Base-by-base conservation (phyloP, 345 rosid genomes). In the Bruguiera gymnorhiza region DNA sequence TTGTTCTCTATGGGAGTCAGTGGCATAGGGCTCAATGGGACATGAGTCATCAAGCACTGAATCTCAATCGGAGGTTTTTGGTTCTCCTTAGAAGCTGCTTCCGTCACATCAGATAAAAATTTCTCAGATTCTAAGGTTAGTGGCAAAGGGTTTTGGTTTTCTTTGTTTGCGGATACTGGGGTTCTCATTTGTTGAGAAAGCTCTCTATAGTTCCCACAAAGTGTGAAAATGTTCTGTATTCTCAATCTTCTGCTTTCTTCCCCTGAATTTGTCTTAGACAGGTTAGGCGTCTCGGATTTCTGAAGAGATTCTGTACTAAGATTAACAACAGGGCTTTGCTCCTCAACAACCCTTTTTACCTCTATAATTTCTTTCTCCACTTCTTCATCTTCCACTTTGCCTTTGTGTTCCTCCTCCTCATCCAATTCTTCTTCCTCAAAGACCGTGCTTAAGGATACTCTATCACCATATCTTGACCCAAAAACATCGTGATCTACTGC, bases 131-230 rank as follows among this genome's bases (percentile, higher is more conserved):
- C 75, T 29, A 8, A 23, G 0, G 27, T 46, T 65, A 70, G 21
- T 55, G 31, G 39, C n/a, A 50, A 19, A 54, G 20, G 15, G 30
- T 62, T 71, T 19, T 26, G 57, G 63, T 67, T 61, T 63, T 67
- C 76, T 65, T 76, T 75, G 60, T 69, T 58, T 26, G 70, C 70
- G 72, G 71, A 75, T 46, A 64, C 36, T 39, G 85, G 89, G 20
- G 82, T 82, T 65, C 75, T 85, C 24, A 37, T 63, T 58, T 89
- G 86, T 52, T 91, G 95, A 69, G 82, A 84, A 19, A 94, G 80
- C 86, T 95, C 97, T 77, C 99, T 86, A 65, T 92, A 80, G 83
- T 92, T 92, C 32, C 99, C 99, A 67, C 99, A 95, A 10, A 95
- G 96, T 1, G 97, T 89, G 69, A 95, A 95, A 43, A 95, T 92